Evolutionary conservation across 192 early-diverging fungal genomes (phyloP).

Genomic region (Coemansia sp.): DNA sequence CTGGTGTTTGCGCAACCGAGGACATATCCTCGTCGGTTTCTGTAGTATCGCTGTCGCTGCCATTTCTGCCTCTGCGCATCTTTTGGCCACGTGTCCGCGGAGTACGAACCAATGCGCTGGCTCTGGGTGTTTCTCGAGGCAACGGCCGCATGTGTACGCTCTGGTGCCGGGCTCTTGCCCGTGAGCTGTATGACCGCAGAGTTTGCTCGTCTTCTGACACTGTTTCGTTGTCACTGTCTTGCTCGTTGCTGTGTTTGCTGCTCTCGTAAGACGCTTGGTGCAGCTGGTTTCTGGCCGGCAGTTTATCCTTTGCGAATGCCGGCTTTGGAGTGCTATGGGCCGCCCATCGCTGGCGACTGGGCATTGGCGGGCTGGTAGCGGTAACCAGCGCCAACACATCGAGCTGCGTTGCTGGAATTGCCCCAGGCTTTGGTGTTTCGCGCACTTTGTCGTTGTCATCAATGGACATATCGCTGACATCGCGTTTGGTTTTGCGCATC

Average conservation of each 20-base stretch:
- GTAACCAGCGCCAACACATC: slow-evolving; percentile 53
- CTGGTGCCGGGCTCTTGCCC: slow-evolving; percentile 24
- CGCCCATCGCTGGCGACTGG: slow-evolving; percentile 43
- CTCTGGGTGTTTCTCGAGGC: slow-evolving; percentile 1
- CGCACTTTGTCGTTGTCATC: background rate
- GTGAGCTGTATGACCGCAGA: slow-evolving; percentile 46
- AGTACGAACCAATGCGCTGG: background rate
- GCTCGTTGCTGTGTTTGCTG: slow-evolving; percentile 2
- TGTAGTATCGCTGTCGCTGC: slow-evolving; percentile 28
- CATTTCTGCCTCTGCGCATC: background rate
- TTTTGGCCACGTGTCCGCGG: slow-evolving; percentile 1
- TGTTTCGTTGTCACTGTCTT: slow-evolving; percentile 42
- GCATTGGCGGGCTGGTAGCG: slow-evolving; percentile 55
- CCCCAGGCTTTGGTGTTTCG: background rate
- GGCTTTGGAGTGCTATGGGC: slow-evolving; percentile 35
- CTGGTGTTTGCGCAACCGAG: slow-evolving; percentile 7
- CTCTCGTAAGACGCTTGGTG: background rate
- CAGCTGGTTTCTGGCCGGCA: background rate
- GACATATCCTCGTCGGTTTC: slow-evolving; percentile 33
- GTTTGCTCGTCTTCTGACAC: slow-evolving; percentile 49
- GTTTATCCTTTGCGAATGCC: background rate
- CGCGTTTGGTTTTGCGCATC: slow-evolving; percentile 21
- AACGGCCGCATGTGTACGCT: slow-evolving; percentile 23
- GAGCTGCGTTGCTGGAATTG: slow-evolving; percentile 47
- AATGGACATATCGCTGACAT: background rate